Conservation (phyloP, 257 asterid genomes). For the Gentiana macrophylla region DNA sequence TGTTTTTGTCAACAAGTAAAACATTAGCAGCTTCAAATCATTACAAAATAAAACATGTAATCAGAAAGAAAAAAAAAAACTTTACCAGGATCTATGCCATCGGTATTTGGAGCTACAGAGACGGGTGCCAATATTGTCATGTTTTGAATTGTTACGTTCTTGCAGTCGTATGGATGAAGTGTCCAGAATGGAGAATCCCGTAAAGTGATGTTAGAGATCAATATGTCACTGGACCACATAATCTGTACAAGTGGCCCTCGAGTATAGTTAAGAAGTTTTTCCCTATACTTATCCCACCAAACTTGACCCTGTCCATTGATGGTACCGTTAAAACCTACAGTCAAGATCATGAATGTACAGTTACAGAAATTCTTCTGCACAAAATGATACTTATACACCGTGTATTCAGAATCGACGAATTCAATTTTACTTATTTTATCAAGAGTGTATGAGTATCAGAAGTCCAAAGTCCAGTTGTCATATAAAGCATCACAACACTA, state of each 20-base stretch:
- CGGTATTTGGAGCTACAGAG: conserved; percentile 44
- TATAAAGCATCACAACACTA: conserved; percentile 13
- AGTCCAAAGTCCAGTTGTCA: background rate
- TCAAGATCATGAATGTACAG: background rate
- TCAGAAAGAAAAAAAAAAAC: background rate
- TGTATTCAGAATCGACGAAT: too few species aligned
- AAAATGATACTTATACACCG: too few species aligned
- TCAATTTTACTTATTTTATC: too few species aligned
- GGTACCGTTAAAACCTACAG: conserved; percentile 39
- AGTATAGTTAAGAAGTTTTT: conserved; percentile 38
- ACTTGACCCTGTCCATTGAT: conserved; percentile 46
- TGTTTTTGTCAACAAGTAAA: conserved; percentile 19
- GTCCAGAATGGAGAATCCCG: conserved; percentile 51
- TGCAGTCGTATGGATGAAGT: conserved; percentile 43
- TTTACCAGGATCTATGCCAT: conserved; percentile 43
- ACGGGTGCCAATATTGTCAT: conserved; percentile 35
- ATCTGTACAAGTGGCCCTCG: conserved; percentile 45
- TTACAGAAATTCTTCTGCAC: too few species aligned
- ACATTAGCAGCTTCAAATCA: conserved; percentile 5
- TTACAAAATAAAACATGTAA: too few species aligned
- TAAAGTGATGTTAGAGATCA: conserved; percentile 29
- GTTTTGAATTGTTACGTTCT: conserved; percentile 28
- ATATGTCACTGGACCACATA: conserved; percentile 42
- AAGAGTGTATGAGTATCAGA: too few species aligned
- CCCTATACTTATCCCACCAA: conserved; percentile 44